phyloP scores from a whole-genome alignment of 2,329 filamentous ascomycete species.

The Chaetomiaceae sp. region DNA sequence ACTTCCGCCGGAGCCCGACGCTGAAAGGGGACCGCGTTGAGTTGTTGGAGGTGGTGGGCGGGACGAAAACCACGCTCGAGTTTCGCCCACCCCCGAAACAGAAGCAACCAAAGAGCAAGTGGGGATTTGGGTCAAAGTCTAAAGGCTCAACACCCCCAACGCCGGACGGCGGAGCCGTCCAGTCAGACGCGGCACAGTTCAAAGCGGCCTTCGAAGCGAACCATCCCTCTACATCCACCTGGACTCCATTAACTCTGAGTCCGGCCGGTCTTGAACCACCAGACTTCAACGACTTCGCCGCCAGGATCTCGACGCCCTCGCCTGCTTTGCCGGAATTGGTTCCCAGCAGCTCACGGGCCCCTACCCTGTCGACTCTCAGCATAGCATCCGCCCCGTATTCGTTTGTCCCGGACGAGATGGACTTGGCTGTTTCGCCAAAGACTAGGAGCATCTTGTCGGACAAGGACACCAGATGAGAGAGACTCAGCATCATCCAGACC shows the following conservation, averaged over 20 bases:
- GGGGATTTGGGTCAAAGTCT: neutral
- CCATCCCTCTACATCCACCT: neutral
- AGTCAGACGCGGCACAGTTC: neutral
- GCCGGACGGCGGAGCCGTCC: neutral
- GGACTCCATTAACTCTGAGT: neutral
- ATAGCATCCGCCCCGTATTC: neutral
- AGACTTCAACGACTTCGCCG: neutral
- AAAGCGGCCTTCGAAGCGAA: neutral
- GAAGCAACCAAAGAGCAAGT: neutral
- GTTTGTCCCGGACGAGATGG: neutral
- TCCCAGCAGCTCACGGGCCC: neutral
- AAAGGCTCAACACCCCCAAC: neutral
- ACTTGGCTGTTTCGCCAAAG: neutral
- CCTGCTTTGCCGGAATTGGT: neutral
- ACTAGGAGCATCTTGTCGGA: slow-evolving; percentile 3
- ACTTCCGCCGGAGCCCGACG: neutral
- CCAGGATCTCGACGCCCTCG: neutral
- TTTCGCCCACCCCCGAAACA: neutral
- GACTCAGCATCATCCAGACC: no score
- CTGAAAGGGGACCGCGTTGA: neutral
- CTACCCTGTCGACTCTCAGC: neutral
- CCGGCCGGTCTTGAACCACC: neutral
- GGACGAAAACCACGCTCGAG: neutral
- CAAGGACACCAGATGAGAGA: neutral
- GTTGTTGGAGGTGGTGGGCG: neutral